Percentiles rank a stretch among this genome's conserved stretches.
Conservation (phyloP, 2,329 filamentous ascomycete species). For the Chaetothyriales sp. region DNA sequence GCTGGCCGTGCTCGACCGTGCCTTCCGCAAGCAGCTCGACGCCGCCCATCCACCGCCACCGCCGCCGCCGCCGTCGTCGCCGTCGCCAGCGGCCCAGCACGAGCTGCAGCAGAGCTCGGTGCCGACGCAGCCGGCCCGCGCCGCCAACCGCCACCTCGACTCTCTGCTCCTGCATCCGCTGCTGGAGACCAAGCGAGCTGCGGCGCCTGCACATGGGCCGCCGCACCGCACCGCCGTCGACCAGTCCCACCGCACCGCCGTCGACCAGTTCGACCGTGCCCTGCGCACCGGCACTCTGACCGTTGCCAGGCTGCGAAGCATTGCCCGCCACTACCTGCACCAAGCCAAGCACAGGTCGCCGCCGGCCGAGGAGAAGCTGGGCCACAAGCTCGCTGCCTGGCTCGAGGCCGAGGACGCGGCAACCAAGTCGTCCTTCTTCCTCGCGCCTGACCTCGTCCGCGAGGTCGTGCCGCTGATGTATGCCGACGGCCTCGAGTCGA, state of each 20-base stretch:
- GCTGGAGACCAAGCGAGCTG: slow-evolving; percentile 3
- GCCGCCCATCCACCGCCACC: slow-evolving; percentile 37
- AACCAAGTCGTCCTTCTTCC: slow-evolving; percentile 11
- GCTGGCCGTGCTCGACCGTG: slow-evolving; percentile 46
- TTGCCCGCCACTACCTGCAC: slow-evolving; percentile 7
- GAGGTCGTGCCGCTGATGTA: slow-evolving; percentile 7
- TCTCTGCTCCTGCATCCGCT: slow-evolving; percentile 15
- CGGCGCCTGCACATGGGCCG: background rate
- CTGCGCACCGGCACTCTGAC: slow-evolving; percentile 7
- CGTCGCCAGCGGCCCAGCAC: slow-evolving; percentile 2
- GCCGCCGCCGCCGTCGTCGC: slow-evolving; percentile 1
- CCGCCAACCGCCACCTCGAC: slow-evolving; percentile 10
- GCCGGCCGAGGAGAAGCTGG: slow-evolving; percentile 5
- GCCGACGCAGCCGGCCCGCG: slow-evolving; percentile 9
- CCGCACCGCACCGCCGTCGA: background rate
- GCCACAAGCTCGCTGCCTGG: slow-evolving; percentile 11
- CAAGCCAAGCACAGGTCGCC: slow-evolving; percentile 6
- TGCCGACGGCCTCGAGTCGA: slow-evolving; percentile 15
- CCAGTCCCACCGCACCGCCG: slow-evolving; percentile 7
- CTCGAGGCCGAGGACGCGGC: slow-evolving; percentile 7
- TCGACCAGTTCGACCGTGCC: slow-evolving; percentile 11
- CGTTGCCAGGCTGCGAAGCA: slow-evolving; percentile 6
- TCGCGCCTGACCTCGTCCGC: slow-evolving; percentile 3
- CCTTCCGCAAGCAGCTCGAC: slow-evolving; percentile 51
- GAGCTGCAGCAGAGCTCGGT: slow-evolving; percentile 11